Base-by-base conservation (phyloP, 2,329 filamentous ascomycete genomes). In the Fusarium chuoi region DNA sequence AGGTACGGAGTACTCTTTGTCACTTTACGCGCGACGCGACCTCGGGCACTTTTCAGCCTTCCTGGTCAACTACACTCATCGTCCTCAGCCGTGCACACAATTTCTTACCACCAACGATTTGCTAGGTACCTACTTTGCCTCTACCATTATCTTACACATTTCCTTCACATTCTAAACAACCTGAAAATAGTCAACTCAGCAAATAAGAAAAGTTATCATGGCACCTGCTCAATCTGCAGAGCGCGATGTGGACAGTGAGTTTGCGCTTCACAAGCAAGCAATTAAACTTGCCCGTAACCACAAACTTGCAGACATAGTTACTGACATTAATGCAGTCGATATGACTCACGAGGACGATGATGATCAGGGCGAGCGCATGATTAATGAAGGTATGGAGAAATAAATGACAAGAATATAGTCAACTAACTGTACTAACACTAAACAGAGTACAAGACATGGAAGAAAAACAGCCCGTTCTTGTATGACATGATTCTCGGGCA, bases 371-470 rank as follows among this genome's bases (percentile, higher is more conserved):
- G 93, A 97, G 84, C 95, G 97, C 84, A 88, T 97, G 70, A 95
- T 98, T 84, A 98, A 98, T 78, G 96, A 99, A 87, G 93, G 93
- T 93, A 85, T 57, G 75, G 33, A 54, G 74, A 30, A 38, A 9
- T 17, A 24, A 28, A 35, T 45, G 17, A 48, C 44, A 39, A 22
- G n/a, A 26, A 36, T 38, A 38, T 35, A 11, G 33, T n/a, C n/a
- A n/a, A 36, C 33, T 36, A n/a, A 56, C 30, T 48, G 60, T 41
- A 54, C 72, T 79, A 59, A 80, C 52, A 51, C 35, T 44, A 24
- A 39, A 45, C 78, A 95, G 96, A 99, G 83, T 99, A 99, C 89
- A 99, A 99, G 84, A 98, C 96, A 75, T 99, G 96, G 96, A 99
- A 99, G 89, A 99, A 99, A 88, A 99, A 99, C 84, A 94, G 94